Percentiles rank a stretch among this genome's conserved stretches.
These are phyloP conservation scores for Pyracantha coccinea DNA, from an alignment of 331 rosid species.

Conservation along the genomic window DNA sequence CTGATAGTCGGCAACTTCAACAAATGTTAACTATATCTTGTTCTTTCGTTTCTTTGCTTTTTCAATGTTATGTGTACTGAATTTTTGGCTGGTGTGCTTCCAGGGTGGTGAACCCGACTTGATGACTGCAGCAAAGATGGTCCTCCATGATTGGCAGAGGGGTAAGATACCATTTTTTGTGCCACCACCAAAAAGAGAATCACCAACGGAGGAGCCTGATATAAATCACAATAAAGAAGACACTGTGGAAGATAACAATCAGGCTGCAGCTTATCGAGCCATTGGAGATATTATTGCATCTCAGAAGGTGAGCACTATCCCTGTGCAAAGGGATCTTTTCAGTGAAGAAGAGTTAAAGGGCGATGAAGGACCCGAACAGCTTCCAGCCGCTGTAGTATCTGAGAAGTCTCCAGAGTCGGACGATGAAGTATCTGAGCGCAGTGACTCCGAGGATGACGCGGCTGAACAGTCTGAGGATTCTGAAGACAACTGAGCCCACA, in stretches of 20 bases:
- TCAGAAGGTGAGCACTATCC: conserved; percentile 61
- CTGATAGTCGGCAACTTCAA: neutral
- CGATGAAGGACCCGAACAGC: neutral
- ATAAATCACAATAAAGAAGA: conserved; percentile 29
- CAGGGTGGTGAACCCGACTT: conserved; percentile 98
- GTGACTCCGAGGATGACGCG: neutral
- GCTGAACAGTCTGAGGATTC: neutral
- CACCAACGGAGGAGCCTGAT: conserved; percentile 31
- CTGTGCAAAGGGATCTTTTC: conserved; percentile 69
- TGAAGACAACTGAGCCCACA: neutral
- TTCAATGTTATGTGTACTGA: neutral
- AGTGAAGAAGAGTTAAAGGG: conserved; percentile 54
- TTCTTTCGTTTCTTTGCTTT: neutral
- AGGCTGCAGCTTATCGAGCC: conserved; percentile 69
- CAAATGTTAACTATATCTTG: neutral
- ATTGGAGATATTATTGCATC: conserved; percentile 70
- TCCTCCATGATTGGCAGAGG: conserved; percentile 97
- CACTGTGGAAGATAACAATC: conserved; percentile 28
- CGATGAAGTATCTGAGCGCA: neutral
- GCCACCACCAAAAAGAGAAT: conserved; percentile 61
- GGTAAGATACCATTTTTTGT: conserved; percentile 88
- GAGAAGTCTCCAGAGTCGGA: neutral
- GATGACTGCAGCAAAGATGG: conserved; percentile 86
- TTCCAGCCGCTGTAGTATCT: neutral
- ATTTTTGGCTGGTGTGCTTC: conserved; percentile 3